Evolutionary conservation across 169 alveolate species (phyloP), one percentile per base, ranked within the genome.

Genomic region (Plasmodium blacklocki): DNA sequence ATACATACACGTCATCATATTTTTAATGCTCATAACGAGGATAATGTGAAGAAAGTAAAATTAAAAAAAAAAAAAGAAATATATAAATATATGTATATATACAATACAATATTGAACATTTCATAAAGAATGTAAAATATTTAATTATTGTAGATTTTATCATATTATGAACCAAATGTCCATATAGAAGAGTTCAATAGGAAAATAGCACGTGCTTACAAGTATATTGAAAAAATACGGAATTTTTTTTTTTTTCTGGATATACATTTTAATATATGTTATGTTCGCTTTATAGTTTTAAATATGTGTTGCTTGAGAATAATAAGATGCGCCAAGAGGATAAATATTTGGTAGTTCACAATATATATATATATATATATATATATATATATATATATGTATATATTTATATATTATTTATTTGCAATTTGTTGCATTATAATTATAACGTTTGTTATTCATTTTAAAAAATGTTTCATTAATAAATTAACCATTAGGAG

Each of bases 261-360:
- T 72, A n/a, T 39, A 68, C 1, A 45, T 39, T 29, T n/a, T 39
- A 39, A 39, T 39, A 39, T 39, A 39, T 39, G 47, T 39, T 39
- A 39, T 39, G 9, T 26, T 14, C 39, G 7, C 54, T 39, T 68
- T 72, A 47, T 32, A 83, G 91, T 39, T 83, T 68, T 83, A 83
- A 62, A 73, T 23, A 54, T 39, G 91, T 56, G 59, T 68, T 83
- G 63, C 18, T 72, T 5, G 91, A 83, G 43, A 83, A 73, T 68
- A 68, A 83, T 58, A 83, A 54, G 63, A 83, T 83, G 91, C 39
- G 19, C 29, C 54, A 83, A 63, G 91, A 83, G 73, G 91, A 83
- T 68, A 60, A 45, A 62, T 83, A 68, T 73, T 19, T 83, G 91
- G 91, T 83, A 83, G 47, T 39, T 39, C 11, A 39, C 47, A 39